phyloP scores from a whole-genome alignment of 2,329 filamentous ascomycete genomes.

The Tolypocladium inflatum region DNA sequence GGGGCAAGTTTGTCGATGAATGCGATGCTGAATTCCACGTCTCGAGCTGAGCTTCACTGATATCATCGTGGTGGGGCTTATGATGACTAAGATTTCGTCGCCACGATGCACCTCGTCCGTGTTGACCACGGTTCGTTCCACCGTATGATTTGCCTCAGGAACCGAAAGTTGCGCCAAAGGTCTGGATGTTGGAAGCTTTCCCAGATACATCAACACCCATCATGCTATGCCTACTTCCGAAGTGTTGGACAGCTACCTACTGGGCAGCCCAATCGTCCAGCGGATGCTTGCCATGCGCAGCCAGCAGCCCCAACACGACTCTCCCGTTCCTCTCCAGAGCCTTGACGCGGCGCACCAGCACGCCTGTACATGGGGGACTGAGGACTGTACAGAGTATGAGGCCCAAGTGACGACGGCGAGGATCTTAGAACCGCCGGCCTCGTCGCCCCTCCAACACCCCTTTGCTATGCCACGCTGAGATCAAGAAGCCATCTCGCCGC shows the following conservation, averaged over 20 bases:
- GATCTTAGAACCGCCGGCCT: slow-evolving; percentile 24
- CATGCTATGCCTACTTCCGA: no score
- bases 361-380: slow-evolving; percentile 38
- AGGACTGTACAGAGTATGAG: slow-evolving; percentile 43
- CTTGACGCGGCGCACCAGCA: slow-evolving; percentile 33
- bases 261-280: background rate
- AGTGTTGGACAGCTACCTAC: no score
- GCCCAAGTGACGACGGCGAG: slow-evolving; percentile 48
- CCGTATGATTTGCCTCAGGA: no score
- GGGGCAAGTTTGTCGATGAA: no score
- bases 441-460: slow-evolving; percentile 21
- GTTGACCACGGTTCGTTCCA: no score
- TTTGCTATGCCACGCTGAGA: slow-evolving; percentile 57
- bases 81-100: background rate
- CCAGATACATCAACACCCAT: no score
- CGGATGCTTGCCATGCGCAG: background rate
- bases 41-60: background rate
- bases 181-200: no score
- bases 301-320: no score
- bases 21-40: background rate
- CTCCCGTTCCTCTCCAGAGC: slow-evolving; percentile 8
- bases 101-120: no score
- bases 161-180: no score
- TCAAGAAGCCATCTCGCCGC: slow-evolving; percentile 78
- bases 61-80: background rate